These are phyloP conservation scores for Tremellales sp. DNA, from an alignment of 1,284 basidiomycete genomes.

Conservation along the genomic window DNA sequence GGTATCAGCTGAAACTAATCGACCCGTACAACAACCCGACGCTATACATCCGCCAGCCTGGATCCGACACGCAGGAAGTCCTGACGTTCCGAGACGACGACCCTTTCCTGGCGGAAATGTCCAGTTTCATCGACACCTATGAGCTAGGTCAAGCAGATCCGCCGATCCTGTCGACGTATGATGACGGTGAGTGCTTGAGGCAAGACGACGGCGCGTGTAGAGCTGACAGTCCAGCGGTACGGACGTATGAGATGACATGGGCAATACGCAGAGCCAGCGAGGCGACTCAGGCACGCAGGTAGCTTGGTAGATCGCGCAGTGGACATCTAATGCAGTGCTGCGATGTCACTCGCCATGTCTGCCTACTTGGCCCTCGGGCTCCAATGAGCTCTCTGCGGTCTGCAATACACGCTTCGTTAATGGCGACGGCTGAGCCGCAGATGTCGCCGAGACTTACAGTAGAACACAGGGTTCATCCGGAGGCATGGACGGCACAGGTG, in stretches of 20 bases:
- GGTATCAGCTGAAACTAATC: constrained; percentile 68
- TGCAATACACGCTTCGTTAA: too few relatives aligned
- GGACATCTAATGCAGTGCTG: too few relatives aligned
- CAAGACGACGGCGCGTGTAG: not conserved
- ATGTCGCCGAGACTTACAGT: too few relatives aligned
- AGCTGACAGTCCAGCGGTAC: constrained; percentile 51
- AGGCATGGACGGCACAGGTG: too few relatives aligned
- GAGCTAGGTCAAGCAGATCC: constrained; percentile 11
- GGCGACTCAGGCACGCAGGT: constrained; percentile 8
- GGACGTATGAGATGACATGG: constrained; percentile 61
- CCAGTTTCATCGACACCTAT: constrained; percentile 69
- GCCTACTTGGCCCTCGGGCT: too few relatives aligned
- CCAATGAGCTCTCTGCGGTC: too few relatives aligned
- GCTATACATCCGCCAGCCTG: constrained; percentile 73
- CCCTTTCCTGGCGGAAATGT: constrained; percentile 32
- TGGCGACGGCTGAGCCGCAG: too few relatives aligned
- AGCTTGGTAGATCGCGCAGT: too few relatives aligned
- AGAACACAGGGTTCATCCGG: too few relatives aligned
- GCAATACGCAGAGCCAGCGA: constrained; percentile 16
- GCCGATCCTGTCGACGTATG: constrained; percentile 30
- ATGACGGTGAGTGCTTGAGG: constrained; percentile 54
- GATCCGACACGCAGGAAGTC: constrained; percentile 69
- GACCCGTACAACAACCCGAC: constrained; percentile 67
- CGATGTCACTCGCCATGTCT: too few relatives aligned
- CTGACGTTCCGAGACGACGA: constrained; percentile 65